phyloP scores from a whole-genome alignment of 2,329 filamentous ascomycete genomes.

The Cladosporium oxysporum region DNA sequence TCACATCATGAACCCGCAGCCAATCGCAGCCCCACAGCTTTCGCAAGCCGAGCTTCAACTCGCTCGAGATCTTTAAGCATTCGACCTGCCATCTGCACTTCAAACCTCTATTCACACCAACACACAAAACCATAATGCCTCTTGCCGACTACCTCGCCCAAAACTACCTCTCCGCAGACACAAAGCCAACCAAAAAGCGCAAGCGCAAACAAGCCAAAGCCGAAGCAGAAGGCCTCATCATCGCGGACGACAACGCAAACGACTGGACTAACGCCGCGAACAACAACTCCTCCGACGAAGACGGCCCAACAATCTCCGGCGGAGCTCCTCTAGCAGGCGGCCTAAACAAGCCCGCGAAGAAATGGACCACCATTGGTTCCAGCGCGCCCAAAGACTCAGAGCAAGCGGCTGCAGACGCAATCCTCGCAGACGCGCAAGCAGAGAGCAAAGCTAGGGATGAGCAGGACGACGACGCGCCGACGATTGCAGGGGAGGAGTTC shows the following conservation, averaged over 20 bases:
- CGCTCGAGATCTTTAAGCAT: background rate
- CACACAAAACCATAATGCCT: conserved; percentile 49
- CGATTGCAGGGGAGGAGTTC: conserved; percentile 53
- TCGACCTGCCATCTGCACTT: background rate
- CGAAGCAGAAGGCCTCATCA: conserved; percentile 42
- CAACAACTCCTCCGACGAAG: conserved; percentile 54
- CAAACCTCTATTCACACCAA: background rate
- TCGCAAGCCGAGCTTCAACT: conserved; percentile 10
- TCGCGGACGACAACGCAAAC: conserved; percentile 56
- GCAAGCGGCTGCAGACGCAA: conserved; percentile 61
- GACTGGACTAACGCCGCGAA: conserved; percentile 52
- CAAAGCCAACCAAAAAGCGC: conserved; percentile 56
- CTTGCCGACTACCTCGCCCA: conserved; percentile 86
- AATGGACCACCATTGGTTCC: conserved; percentile 74
- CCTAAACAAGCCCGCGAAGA: conserved; percentile 59
- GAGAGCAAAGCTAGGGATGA: conserved; percentile 34
- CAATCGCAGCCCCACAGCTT: background rate
- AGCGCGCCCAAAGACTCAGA: conserved; percentile 52
- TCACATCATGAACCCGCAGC: background rate
- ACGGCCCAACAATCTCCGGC: conserved; percentile 48
- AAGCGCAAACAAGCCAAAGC: conserved; percentile 48
- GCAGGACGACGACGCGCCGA: conserved; percentile 48
- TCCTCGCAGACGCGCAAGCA: conserved; percentile 38
- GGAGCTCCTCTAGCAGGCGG: conserved; percentile 57
- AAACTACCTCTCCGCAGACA: conserved; percentile 78